These are phyloP conservation scores for Leishmania amazonensis DNA, from an alignment of 208 protist species.

Conservation along the genomic window DNA sequence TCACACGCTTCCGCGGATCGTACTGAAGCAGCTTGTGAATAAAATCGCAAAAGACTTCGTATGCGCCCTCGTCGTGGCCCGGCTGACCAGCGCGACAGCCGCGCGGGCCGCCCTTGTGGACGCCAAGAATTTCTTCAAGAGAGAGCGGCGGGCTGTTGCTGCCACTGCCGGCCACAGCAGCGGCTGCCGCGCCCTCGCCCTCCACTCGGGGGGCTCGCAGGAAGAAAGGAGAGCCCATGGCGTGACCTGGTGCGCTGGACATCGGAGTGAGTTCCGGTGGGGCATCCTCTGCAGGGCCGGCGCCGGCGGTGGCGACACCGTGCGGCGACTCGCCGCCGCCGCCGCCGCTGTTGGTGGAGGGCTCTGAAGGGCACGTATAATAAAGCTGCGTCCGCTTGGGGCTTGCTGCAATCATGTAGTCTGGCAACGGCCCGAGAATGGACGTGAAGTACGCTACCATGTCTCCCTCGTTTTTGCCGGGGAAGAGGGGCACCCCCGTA, in stretches of 20 bases:
- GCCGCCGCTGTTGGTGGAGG: background rate
- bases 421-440: conserved; percentile 72
- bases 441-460: conserved; percentile 94
- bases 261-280: conserved; percentile 15
- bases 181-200: conserved; percentile 23
- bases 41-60: conserved; percentile 82
- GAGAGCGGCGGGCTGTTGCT: conserved; percentile 5
- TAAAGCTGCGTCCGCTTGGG: conserved; percentile 66
- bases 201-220: conserved; percentile 18
- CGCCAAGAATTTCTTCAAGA: conserved; percentile 71
- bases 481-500: conserved; percentile 97
- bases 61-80: conserved; percentile 70
- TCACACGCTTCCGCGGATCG: conserved; percentile 78
- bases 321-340: background rate
- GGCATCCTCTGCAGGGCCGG: background rate
- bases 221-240: conserved; percentile 30
- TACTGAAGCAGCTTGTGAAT: conserved; percentile 71
- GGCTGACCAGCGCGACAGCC: conserved; percentile 74
- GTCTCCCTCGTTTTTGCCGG: conserved; percentile 94
- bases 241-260: conserved; percentile 26
- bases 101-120: conserved; percentile 75
- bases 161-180: conserved; percentile 6
- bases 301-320: background rate
- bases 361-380: conserved; percentile 20
- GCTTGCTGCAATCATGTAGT: conserved; percentile 73